Percentiles rank a stretch among this genome's conserved stretches.
phyloP scores from a whole-genome alignment of 208 protist genomes.

The Leishmania turanica region DNA sequence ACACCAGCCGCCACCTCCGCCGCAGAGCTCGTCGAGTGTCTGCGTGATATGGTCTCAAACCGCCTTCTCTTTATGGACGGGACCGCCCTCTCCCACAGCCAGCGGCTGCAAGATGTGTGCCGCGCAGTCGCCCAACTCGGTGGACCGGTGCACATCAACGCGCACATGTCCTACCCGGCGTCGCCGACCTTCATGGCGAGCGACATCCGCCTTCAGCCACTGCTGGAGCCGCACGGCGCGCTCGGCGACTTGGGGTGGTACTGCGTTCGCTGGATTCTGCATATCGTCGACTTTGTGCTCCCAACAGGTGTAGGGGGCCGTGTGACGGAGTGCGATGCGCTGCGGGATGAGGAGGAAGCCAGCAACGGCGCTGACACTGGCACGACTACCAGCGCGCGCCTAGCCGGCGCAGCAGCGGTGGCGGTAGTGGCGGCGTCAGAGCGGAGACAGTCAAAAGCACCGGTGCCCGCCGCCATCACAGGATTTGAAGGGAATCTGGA shows the following conservation, averaged over 20 bases:
- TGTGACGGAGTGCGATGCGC: slow-evolving; percentile 45
- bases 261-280: slow-evolving; percentile 71
- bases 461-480: slow-evolving; percentile 44
- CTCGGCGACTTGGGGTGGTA: slow-evolving; percentile 84
- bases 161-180: slow-evolving; percentile 52
- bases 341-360: background rate
- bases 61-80: slow-evolving; percentile 75
- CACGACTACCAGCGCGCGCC: background rate
- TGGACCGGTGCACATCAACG: slow-evolving; percentile 47
- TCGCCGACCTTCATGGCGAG: slow-evolving; percentile 49
- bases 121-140: slow-evolving; percentile 37
- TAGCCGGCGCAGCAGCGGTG: background rate
- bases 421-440: background rate
- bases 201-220: slow-evolving; percentile 65
- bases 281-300: slow-evolving; percentile 61
- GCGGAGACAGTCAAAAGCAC: background rate
- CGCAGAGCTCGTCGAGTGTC: slow-evolving; percentile 48
- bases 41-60: slow-evolving; percentile 40
- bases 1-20: slow-evolving; percentile 52
- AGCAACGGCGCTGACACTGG: background rate
- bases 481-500: slow-evolving; percentile 62
- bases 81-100: slow-evolving; percentile 63
- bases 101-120: slow-evolving; percentile 51
- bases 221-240: slow-evolving; percentile 63
- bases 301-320: slow-evolving; percentile 51